phyloP scores from a whole-genome alignment of 805 yeast species.

The Candida maris region DNA sequence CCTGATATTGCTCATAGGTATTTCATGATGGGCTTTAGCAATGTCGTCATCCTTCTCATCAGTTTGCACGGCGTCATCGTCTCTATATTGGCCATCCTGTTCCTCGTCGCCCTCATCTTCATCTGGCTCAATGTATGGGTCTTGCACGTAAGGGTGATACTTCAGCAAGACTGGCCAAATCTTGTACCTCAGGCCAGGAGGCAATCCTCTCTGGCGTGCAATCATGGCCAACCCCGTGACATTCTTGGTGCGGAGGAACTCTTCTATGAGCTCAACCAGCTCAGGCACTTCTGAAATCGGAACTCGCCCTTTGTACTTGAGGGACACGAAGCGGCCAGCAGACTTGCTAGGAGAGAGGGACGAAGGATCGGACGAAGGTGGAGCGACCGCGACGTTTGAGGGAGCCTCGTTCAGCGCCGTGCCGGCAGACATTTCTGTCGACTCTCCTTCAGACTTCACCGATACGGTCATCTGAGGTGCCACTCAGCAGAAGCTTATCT shows the following conservation, averaged over 20 bases:
- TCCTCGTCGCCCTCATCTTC: conserved; percentile 30
- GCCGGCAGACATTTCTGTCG: too few relatives aligned
- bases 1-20: conserved; percentile 37
- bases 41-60: not conserved
- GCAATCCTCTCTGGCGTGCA: conserved; percentile 81
- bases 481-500: too few relatives aligned
- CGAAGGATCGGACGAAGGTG: not conserved
- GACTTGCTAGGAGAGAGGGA: conserved; percentile 2
- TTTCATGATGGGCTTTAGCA: conserved; percentile 10
- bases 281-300: conserved; percentile 46
- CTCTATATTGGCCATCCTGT: conserved; percentile 18
- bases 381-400: not conserved
- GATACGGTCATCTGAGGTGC: too few relatives aligned
- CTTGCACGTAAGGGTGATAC: conserved; percentile 78
- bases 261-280: conserved; percentile 51
- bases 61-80: not conserved
- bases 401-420: too few relatives aligned
- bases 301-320: conserved; percentile 35
- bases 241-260: conserved; percentile 55
- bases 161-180: conserved; percentile 84
- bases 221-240: conserved; percentile 73
- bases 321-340: conserved; percentile 18
- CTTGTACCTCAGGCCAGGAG: conserved; percentile 70
- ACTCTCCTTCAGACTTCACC: too few relatives aligned
- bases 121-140: conserved; percentile 71